A percentile compares a stretch with the other conserved stretches of the same genome.
Evolutionary conservation across 2,329 filamentous ascomycete genomes (phyloP).

Genomic region (Exophiala dermatitidis): DNA sequence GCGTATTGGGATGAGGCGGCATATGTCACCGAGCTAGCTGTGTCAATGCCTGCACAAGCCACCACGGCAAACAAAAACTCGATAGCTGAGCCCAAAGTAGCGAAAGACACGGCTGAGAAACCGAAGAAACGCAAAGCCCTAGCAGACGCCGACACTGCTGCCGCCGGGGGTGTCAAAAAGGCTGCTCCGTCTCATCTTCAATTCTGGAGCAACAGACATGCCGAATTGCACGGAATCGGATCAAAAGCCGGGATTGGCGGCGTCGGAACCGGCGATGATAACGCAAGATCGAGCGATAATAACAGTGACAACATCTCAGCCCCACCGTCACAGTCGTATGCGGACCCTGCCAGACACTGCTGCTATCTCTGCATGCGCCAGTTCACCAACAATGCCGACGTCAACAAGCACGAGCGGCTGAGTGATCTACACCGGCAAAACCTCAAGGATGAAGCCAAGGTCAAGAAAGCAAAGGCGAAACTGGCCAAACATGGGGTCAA

Average conservation of each 20-base stretch:
- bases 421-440: slow-evolving; percentile 53
- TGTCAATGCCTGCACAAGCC: slow-evolving; percentile 42
- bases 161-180: slow-evolving; percentile 37
- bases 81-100: slow-evolving; percentile 30
- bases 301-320: slow-evolving; percentile 32
- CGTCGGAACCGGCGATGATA: not conserved
- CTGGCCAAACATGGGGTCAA: slow-evolving; percentile 38
- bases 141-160: slow-evolving; percentile 30
- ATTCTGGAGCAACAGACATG: slow-evolving; percentile 65
- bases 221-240: slow-evolving; percentile 54
- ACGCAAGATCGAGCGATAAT: not conserved
- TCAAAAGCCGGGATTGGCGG: slow-evolving; percentile 26
- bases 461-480: slow-evolving; percentile 37
- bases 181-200: slow-evolving; percentile 59
- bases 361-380: slow-evolving; percentile 57
- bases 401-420: slow-evolving; percentile 54
- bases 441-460: slow-evolving; percentile 45
- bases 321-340: slow-evolving; percentile 51
- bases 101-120: slow-evolving; percentile 31
- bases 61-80: slow-evolving; percentile 14
- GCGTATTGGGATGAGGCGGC: slow-evolving; percentile 71
- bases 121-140: slow-evolving; percentile 41
- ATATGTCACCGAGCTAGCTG: slow-evolving; percentile 59
- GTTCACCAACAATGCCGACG: slow-evolving; percentile 49
- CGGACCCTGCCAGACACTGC: slow-evolving; percentile 50